Evolutionary conservation across 169 alveolate genomes (phyloP), one percentile per base, ranked within the genome.

Genomic region (Theileria parva): DNA sequence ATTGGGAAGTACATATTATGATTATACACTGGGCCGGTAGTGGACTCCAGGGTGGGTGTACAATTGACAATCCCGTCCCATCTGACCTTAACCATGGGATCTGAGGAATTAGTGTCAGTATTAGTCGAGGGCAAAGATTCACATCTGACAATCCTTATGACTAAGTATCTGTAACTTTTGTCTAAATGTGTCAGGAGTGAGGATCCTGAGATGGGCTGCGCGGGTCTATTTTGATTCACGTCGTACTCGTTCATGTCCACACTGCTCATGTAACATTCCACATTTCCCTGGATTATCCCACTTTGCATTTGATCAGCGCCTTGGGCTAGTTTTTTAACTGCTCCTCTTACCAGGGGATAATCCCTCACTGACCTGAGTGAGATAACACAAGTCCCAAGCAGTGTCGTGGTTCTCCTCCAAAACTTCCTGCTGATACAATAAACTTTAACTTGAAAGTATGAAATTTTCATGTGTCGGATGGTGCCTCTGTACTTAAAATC

Each of bases 1-100:
- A 93, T 92, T 12, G 96, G 96, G 88, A 91, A 93, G 83, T 93
- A 92, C 80, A 93, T 77, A 74, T 93, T 92, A 72, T 93, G 96
- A 70, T 92, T 92, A 80, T 90, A 93, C 17, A 90, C 88, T 9
- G 96, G 96, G 0, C 93, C 87, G 23, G 85, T 83, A 0, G 86
- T 78, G n/a, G 87, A 85, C 30, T 77, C 87, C 79, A 85, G 21
- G 0, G 92, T 83, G n/a, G 89, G 85, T 21, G 95, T 80, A 32
- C 83, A 90, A 27, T 86, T 90, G 12, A 88, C 92, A 12, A 93
- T 92, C 1, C 96, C 96, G 73, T 93, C 96, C 96, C 96, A 93
- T 59, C 80, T 93, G 53, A 93, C 95, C 89, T 93, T 92, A 34
- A 93, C 95, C 78, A 88, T 81, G 39, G 94, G 92, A 59, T 93